These are phyloP conservation scores for Mariannaea elegans DNA, from an alignment of 2,329 filamentous ascomycete genomes.

Conservation along the genomic window DNA sequence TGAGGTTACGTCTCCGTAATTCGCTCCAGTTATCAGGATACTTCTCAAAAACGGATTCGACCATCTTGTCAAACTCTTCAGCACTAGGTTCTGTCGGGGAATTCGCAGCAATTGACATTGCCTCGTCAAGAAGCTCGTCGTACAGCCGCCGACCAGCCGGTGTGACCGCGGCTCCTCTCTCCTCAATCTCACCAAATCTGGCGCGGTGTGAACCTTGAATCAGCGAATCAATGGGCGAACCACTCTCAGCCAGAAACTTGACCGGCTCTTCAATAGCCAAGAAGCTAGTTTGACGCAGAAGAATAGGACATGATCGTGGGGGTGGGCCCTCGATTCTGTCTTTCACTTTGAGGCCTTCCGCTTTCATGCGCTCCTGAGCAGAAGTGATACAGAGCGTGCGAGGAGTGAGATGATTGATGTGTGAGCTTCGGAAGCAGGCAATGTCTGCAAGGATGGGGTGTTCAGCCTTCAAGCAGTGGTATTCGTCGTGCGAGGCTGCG, in stretches of 20 bases:
- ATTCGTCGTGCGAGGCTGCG: slow-evolving; percentile 22
- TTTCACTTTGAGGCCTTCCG: slow-evolving; percentile 52
- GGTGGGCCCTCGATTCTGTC: slow-evolving; percentile 62
- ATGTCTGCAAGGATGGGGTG: slow-evolving; percentile 58
- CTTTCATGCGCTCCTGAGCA: slow-evolving; percentile 53
- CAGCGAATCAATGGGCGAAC: slow-evolving; percentile 37
- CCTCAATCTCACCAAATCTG: slow-evolving; percentile 61
- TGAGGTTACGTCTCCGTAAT: slow-evolving; percentile 46
- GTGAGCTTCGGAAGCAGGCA: slow-evolving; percentile 46
- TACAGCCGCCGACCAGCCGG: slow-evolving; percentile 54
- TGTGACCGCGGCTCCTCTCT: slow-evolving; percentile 59
- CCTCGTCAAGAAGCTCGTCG: slow-evolving; percentile 49
- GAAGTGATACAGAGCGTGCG: slow-evolving; percentile 22
- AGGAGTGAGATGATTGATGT: slow-evolving; percentile 27
- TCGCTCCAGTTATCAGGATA: slow-evolving; percentile 53
- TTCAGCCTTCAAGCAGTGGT: slow-evolving; percentile 21
- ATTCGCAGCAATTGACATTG: slow-evolving; percentile 31
- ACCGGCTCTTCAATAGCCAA: slow-evolving; percentile 57
- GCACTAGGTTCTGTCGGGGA: background rate
- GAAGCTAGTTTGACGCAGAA: slow-evolving; percentile 63
- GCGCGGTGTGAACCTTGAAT: slow-evolving; percentile 54
- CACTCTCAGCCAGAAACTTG: slow-evolving; percentile 44
- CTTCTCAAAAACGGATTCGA: slow-evolving; percentile 42
- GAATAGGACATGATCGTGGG: slow-evolving; percentile 51
- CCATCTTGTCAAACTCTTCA: slow-evolving; percentile 29